Evolutionary conservation across 208 protist genomes (phyloP), one percentile per base, ranked within the genome.

Genomic region (Crithidia bombi): DNA sequence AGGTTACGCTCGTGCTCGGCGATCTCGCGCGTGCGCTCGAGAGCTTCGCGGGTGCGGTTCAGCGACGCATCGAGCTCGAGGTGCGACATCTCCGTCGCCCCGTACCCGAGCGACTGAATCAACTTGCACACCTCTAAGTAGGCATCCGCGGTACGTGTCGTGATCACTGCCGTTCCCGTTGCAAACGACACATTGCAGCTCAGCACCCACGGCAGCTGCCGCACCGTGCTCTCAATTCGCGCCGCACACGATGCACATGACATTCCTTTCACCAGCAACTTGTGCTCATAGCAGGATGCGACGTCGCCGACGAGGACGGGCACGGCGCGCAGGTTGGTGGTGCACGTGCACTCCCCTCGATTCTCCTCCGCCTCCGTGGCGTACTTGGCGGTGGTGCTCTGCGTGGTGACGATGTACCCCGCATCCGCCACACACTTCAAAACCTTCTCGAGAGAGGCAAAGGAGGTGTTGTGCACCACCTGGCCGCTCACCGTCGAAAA

Each of bases 241-340:
- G 83, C 78, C 25, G 94, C 91, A 68, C 96, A 98, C 11, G 91
- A 93, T n/a, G 80, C 82, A 72, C 96, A 98, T 38, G 94, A 93
- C 95, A 98, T 98, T 30, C 95, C 93, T 43, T 89, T 49, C 35
- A 98, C 74, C 14, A 89, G 30, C 4, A 94, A 33, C 7, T 54
- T 62, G 52, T 78, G 65, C 28, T 73, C 73, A 41, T 73, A 71
- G 32, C 49, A 69, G 9, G 62, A 73, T 25, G 63, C 50, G 23
- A 65, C 51, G 23, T 51, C 56, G 26, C 50, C 70, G 3, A 58
- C 43, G 35, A 68, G 17, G 36, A 77, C 44, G 2, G 69, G 68
- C 5, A 65, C 23, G 36, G 65, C 65, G 49, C 46, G 67, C 59
- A 73, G 44, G 38, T 70, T 79, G 2, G 65, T 73, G 66, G 55